Evolutionary conservation across 768 basidiomycete genomes (phyloP).

Genomic region (Terana coerulea): DNA sequence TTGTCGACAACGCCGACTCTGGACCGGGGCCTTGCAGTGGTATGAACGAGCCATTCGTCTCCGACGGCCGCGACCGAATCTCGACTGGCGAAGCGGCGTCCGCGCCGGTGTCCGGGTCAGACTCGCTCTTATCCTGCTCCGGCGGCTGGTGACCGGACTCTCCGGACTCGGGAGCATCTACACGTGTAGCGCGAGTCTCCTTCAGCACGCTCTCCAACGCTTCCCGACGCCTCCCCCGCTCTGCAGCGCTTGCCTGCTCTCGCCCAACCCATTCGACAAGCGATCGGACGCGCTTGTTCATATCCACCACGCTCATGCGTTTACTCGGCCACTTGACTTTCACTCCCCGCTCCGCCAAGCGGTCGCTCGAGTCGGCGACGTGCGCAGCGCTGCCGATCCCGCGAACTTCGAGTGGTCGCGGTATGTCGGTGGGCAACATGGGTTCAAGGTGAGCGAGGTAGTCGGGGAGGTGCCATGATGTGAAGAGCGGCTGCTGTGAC

Average conservation of each 20-base stretch:
- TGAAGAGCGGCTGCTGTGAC: slow-evolving; percentile 73
- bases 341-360: slow-evolving; percentile 62
- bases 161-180: neutral
- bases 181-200: slow-evolving; percentile 16
- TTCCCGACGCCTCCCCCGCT: slow-evolving; percentile 64
- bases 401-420: slow-evolving; percentile 71
- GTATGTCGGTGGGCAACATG: slow-evolving; percentile 74
- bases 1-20: slow-evolving; percentile 38
- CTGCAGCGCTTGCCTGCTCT: slow-evolving; percentile 74
- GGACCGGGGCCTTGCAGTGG: slow-evolving; percentile 8
- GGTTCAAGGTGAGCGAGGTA: slow-evolving; percentile 84
- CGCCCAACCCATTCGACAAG: slow-evolving; percentile 93
- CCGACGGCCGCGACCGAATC: neutral
- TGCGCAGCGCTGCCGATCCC: slow-evolving; percentile 39
- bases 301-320: slow-evolving; percentile 93
- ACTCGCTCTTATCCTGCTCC: slow-evolving; percentile 23
- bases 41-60: neutral
- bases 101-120: slow-evolving; percentile 29
- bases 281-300: slow-evolving; percentile 91
- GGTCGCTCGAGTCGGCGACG: slow-evolving; percentile 53
- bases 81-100: slow-evolving; percentile 19
- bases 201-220: slow-evolving; percentile 57
- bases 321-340: slow-evolving; percentile 93
- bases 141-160: too few species aligned
- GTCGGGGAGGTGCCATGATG: slow-evolving; percentile 91